Percentiles rank a stretch among this genome's conserved stretches.
Evolutionary conservation across 208 protist species (phyloP).

Genomic region (Endotrypanum monterogeii): DNA sequence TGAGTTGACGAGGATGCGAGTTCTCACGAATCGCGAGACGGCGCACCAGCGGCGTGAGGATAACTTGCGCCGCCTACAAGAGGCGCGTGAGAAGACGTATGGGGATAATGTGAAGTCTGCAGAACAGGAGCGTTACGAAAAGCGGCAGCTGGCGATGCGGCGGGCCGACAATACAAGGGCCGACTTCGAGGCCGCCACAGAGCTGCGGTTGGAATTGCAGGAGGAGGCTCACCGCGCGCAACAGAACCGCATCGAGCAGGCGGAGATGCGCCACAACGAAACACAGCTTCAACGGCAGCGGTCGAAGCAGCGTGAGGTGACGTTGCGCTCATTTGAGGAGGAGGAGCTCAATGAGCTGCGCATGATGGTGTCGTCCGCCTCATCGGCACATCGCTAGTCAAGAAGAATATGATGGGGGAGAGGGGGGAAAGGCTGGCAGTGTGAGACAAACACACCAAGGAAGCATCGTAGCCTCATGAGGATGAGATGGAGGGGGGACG

Average conservation of each 20-base stretch:
- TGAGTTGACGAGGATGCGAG: conserved; percentile 32
- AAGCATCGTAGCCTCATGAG: no score
- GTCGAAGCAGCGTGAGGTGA: conserved; percentile 31
- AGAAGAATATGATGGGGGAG: background rate
- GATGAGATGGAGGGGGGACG: no score
- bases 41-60: conserved; percentile 31
- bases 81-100: conserved; percentile 31
- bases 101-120: conserved; percentile 24
- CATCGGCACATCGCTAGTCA: conserved; percentile 1
- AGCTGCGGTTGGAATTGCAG: conserved; percentile 20
- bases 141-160: conserved; percentile 15
- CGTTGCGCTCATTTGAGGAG: conserved; percentile 30
- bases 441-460: no score
- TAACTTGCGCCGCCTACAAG: conserved; percentile 23
- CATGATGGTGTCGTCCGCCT: conserved; percentile 23
- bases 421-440: background rate
- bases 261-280: conserved; percentile 15
- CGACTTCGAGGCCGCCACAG: conserved; percentile 27
- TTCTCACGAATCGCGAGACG: conserved; percentile 31
- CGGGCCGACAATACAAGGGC: conserved; percentile 19
- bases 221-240: conserved; percentile 35
- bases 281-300: conserved; percentile 31
- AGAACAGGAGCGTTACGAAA: conserved; percentile 31
- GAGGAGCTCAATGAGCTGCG: conserved; percentile 41
- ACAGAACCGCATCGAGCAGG: conserved; percentile 21